These are phyloP conservation scores for Dendrocalamus latiflorus DNA, from an alignment of 202 grass and related monocot genomes.

Conservation along the genomic window DNA sequence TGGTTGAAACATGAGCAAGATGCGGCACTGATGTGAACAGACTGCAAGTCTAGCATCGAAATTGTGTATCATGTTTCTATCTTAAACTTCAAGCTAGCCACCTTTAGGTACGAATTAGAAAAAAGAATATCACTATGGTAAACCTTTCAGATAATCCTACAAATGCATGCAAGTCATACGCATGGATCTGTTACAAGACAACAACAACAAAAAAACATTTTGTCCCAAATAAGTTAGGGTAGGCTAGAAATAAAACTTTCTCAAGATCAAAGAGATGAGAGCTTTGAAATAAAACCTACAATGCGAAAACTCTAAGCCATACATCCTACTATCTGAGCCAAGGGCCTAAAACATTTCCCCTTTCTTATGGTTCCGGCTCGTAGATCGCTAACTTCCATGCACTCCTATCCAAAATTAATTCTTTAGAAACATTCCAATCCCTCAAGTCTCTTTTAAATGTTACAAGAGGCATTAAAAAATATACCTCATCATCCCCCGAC, in stretches of 20 bases:
- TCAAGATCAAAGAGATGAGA: too few relatives aligned
- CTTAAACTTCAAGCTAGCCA: not conserved
- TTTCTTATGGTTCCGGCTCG: too few relatives aligned
- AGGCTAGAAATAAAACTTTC: too few relatives aligned
- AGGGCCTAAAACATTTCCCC: too few relatives aligned
- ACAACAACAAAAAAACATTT: too few relatives aligned
- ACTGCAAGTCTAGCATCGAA: not conserved
- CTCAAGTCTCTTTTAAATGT: not conserved
- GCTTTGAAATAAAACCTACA: too few relatives aligned
- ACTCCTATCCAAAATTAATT: too few relatives aligned
- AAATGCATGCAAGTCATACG: not conserved
- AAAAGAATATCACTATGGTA: not conserved
- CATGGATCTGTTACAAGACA: not conserved
- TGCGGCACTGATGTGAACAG: not conserved
- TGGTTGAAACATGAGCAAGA: conserved; percentile 6
- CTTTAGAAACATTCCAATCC: too few relatives aligned
- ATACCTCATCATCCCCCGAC: not conserved
- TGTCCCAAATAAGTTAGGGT: too few relatives aligned
- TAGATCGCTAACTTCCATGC: too few relatives aligned
- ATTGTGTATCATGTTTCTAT: not conserved
- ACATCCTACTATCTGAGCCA: too few relatives aligned
- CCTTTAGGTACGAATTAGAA: not conserved
- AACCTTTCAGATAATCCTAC: not conserved
- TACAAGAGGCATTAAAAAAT: not conserved
- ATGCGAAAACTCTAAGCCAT: too few relatives aligned